Evolutionary conservation across 345 rosid species (phyloP), one percentile per base, ranked within the genome.

Genomic region (Eucalyptus globulus): DNA sequence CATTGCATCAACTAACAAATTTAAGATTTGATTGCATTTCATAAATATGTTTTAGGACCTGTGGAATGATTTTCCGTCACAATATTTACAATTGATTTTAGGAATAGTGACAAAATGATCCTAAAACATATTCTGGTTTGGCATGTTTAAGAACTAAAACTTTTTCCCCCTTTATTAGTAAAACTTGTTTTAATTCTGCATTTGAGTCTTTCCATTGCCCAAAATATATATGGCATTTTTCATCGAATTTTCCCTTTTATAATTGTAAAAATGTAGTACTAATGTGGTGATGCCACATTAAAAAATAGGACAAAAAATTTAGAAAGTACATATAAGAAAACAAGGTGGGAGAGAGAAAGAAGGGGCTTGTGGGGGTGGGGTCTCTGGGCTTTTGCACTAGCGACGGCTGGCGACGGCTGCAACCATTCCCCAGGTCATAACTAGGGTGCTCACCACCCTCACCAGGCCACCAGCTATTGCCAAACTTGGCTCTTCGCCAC

Each of bases 361-460:
- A 1, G 49, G 10, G 10, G 8, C 7, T 2, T 7, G 43, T 2
- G 2, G 43, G 43, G 43, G 47, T 9, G 13, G 49, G 14, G 6
- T 49, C 50, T 13, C 0, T 0, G 0, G 15, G 50, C 50, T 49
- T 49, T 49, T 49, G 50, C 50, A 49, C 2, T 1, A 3, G 6
- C 0, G 3, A 49, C 0, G 1, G 15, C 50, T 1, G 6, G 6
- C 0, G 3, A 49, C 0, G 1, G 15, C 50, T 1, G 0, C 2
- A 49, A 0, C 6, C 15, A 0, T 49, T 0, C 15, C 50, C 3
- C 6, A 0, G 2, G 50, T 49, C 50, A 49, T 1, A 1, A 5
- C 14, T 49, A 49, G 50, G 50, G 50, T 1, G 5, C 53, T 15
- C 1, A 0, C 0, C 3, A 50, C 19, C 53, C 19, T 50, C 7